Conservation (phyloP, 768 basidiomycete species). For the Pleurotus djamor region DNA sequence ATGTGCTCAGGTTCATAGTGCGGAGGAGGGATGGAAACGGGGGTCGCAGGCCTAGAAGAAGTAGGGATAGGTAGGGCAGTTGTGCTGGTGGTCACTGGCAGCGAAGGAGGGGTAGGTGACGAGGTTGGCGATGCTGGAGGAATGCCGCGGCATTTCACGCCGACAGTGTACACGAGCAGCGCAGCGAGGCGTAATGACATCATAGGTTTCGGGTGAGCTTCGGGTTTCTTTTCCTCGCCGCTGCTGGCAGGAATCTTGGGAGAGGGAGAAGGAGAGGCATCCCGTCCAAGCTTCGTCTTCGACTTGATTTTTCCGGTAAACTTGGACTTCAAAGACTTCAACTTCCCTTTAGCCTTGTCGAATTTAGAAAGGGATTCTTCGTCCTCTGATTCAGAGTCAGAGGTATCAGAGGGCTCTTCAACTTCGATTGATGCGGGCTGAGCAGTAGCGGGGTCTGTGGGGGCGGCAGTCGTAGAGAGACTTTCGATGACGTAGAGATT, state of each 20-base stretch:
- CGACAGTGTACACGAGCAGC: constrained; percentile 94
- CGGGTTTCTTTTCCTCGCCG: constrained; percentile 15
- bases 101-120: not conserved
- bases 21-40: constrained; percentile 55
- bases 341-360: constrained; percentile 1
- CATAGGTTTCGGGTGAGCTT: constrained; percentile 43
- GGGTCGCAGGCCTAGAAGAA: not conserved
- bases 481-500: constrained; percentile 50
- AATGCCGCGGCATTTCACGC: constrained; percentile 91
- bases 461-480: not conserved
- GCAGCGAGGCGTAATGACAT: constrained; percentile 74
- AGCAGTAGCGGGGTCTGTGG: constrained; percentile 13
- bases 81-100: not conserved
- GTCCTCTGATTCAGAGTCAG: constrained; percentile 5
- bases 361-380: constrained; percentile 1
- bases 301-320: constrained; percentile 8
- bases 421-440: constrained; percentile 1
- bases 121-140: not conserved
- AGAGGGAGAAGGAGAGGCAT: not conserved
- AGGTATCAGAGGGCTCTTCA: not conserved
- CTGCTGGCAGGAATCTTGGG: not conserved
- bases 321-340: constrained; percentile 6
- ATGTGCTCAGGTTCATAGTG: constrained; percentile 85
- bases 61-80: not conserved
- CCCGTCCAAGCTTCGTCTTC: not conserved